These are phyloP conservation scores for Geosmithia putterillii DNA, from an alignment of 2,329 filamentous ascomycete genomes.

Conservation along the genomic window DNA sequence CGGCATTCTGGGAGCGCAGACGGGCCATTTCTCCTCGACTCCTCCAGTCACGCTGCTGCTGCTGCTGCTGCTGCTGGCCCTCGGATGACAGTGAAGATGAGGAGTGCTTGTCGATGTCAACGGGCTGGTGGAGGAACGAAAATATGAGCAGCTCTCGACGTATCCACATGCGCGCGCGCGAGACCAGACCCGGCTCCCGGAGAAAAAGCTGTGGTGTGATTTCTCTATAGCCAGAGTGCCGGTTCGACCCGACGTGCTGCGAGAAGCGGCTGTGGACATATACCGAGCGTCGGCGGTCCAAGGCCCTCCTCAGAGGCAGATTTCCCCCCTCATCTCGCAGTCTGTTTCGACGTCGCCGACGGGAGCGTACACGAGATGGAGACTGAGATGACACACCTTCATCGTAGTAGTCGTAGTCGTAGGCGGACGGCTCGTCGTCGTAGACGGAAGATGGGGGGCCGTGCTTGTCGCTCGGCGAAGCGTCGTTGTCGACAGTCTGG, in stretches of 20 bases:
- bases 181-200: conserved; percentile 53
- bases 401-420: too few species aligned
- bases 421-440: too few species aligned
- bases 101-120: neutral
- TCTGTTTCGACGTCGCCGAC: neutral
- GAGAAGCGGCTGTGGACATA: conserved; percentile 66
- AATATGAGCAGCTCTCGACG: conserved; percentile 79
- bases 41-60: neutral
- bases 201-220: conserved; percentile 57
- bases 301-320: conserved; percentile 1
- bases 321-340: neutral
- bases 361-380: too few species aligned
- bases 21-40: conserved; percentile 5
- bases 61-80: neutral
- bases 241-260: conserved; percentile 71
- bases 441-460: too few species aligned
- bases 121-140: conserved; percentile 44
- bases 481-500: neutral
- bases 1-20: conserved; percentile 52
- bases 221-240: conserved; percentile 62
- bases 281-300: conserved; percentile 51
- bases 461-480: neutral
- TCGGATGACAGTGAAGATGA: conserved; percentile 2
- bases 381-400: too few species aligned
- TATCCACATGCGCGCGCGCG: conserved; percentile 69